Evolutionary conservation across 2,329 filamentous ascomycete species (phyloP), one percentile per base, ranked within the genome.

Genomic region (Tolypocladium ophioglossoides): DNA sequence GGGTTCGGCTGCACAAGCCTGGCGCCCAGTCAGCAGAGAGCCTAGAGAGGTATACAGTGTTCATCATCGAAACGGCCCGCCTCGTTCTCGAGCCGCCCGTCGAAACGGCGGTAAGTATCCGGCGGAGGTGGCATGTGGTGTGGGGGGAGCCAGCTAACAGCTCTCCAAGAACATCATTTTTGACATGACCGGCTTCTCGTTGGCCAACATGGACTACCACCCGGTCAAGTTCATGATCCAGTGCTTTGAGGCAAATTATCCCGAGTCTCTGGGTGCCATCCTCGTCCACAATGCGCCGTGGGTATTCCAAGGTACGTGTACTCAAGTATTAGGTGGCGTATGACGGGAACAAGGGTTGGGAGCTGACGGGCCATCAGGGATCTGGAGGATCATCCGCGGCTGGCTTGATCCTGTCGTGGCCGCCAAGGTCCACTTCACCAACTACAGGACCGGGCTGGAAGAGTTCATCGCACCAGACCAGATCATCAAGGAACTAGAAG

Each of bases 221-320:
- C 92, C 94, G 1, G 89, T 99, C 55, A 99, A 96, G 66, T 99
- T 97, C 73, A 96, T 99, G 87, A 96, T 99, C 71, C 95, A 96
- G 71, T 96, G 91, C 70, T 99, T 99, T 66, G 94, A 99, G 74
- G 94, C 94, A 56, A 97, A 99, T 69, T 99, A 97, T 63, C 94
- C 94, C 0, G 94, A 99, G 70, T 92, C 84, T 50, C 78, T 99
- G 1, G 94, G 92, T 32, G 80, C 87, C 2, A 89, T 97, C 3
- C 80, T 97, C 48, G 89, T 99, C 39, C 94, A 99, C 76, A 96
- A 96, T 70, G 85, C 94, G 0, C 94, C 94, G 4, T 99, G 94
- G 94, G 76, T 99, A 48, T 99, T 99, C 74, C 91, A 95, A 76
- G 86, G 89, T 86, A 70, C 18, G 53, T 39, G 3, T 16, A 32